Evolutionary conservation across 2,329 filamentous ascomycete species (phyloP).

Genomic region (Elsinoe arachidis): DNA sequence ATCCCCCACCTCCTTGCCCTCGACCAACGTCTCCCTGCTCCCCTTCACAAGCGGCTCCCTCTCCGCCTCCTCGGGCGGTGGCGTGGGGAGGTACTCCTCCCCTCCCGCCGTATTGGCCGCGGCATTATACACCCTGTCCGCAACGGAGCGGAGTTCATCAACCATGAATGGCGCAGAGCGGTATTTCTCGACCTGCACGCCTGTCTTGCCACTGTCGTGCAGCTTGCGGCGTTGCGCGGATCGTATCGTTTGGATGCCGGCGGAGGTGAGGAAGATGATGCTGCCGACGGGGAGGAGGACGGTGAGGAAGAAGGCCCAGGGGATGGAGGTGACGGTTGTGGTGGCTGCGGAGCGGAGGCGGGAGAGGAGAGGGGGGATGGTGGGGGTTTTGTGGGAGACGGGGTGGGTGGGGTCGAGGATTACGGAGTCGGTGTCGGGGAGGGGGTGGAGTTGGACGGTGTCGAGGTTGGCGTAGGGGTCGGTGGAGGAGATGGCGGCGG

Average conservation of each 20-base stretch:
- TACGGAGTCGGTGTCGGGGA: constrained; percentile 64
- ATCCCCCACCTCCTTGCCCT: constrained; percentile 38
- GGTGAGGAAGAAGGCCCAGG: constrained; percentile 55
- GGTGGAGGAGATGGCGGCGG: constrained; percentile 64
- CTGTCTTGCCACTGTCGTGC: constrained; percentile 57
- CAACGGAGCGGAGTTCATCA: constrained; percentile 63
- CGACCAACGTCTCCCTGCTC: constrained; percentile 29
- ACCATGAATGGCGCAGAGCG: constrained; percentile 62
- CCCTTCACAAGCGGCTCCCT: background rate
- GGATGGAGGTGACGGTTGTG: constrained; percentile 45
- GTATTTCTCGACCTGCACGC: constrained; percentile 61
- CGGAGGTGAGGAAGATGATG: constrained; percentile 64
- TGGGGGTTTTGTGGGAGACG: constrained; percentile 37
- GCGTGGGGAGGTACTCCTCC: constrained; percentile 59
- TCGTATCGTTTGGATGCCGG: constrained; percentile 64
- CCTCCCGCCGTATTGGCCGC: constrained; percentile 49
- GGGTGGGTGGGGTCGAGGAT: constrained; percentile 62
- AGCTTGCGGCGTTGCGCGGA: constrained; percentile 66
- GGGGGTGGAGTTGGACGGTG: constrained; percentile 61
- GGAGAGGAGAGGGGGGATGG: constrained; percentile 18
- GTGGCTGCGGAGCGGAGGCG: constrained; percentile 19
- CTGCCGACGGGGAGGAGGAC: constrained; percentile 68
- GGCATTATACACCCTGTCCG: constrained; percentile 70
- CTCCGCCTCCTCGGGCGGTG: constrained; percentile 24
- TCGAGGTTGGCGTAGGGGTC: constrained; percentile 68